These are phyloP conservation scores for Herpetomonas tarakana DNA, from an alignment of 208 protist genomes.

Conservation along the genomic window DNA sequence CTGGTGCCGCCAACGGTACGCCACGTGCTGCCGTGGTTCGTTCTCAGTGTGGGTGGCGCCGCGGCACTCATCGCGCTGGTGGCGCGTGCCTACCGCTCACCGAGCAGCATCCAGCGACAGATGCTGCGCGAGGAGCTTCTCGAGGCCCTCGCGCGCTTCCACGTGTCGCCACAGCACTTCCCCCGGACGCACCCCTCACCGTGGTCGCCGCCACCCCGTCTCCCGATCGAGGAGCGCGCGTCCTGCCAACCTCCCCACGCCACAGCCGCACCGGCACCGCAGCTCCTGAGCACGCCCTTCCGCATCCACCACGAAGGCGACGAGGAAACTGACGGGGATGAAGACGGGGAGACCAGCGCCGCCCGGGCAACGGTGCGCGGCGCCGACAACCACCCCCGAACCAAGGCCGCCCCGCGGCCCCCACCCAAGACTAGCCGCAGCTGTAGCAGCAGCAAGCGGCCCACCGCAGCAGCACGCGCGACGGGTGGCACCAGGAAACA, in stretches of 20 bases:
- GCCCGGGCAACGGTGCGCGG: too few relatives aligned
- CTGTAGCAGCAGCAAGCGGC: too few relatives aligned
- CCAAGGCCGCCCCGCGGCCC: too few relatives aligned
- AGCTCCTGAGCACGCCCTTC: not conserved
- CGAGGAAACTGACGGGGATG: not conserved
- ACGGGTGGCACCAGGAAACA: not conserved
- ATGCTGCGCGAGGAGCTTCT: conserved; percentile 40
- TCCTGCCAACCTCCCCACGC: not conserved
- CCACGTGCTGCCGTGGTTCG: conserved; percentile 14
- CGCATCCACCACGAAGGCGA: not conserved
- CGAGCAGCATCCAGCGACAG: conserved; percentile 16
- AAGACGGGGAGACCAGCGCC: not conserved
- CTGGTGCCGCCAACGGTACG: conserved; percentile 22
- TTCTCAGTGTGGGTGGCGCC: conserved; percentile 19
- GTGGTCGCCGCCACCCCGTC: not conserved
- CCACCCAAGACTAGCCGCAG: too few relatives aligned
- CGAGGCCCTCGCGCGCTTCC: conserved; percentile 13
- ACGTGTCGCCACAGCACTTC: conserved; percentile 5
- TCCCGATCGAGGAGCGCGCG: not conserved
- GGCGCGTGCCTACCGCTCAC: conserved; percentile 20
- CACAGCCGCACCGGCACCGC: too few relatives aligned
- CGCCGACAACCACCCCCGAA: too few relatives aligned
- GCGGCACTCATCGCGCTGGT: conserved; percentile 15
- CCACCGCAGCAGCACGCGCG: too few relatives aligned
- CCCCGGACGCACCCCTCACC: conserved; percentile 2